Evolutionary conservation across 1,284 basidiomycete species (phyloP), one percentile per base, ranked within the genome.

Genomic region (Tausonia pullulans): DNA sequence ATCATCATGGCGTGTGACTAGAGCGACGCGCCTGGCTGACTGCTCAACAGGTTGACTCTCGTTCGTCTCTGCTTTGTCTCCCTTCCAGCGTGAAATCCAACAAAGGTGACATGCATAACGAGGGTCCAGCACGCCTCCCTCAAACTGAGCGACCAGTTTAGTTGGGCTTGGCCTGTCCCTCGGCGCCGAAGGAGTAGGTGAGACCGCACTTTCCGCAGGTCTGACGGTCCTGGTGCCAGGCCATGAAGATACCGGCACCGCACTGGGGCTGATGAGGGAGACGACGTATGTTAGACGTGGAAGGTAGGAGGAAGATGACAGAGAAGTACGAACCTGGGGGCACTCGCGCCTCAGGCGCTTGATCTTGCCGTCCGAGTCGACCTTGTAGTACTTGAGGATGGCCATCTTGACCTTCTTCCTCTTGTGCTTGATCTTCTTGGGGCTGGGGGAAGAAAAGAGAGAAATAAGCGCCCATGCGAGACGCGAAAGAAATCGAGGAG

Each of bases 361-460:
- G 83, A 98, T 94, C 83, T 96, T 96, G 78, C 95, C 96, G 75
- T 98, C 94, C 66, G 90, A 92, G 80, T 97, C 94, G 74, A 98
- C 94, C 78, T 78, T 76, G 77, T 78, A 78, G 77, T 77, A 78
- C 62, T 58, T 58, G 78, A 98, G 83, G 81, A 97, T 94, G 74
- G 92, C 82, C 94, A 83, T 82, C 96, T 95, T 98, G 83, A 97
- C 92, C 84, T 97, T 96, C 84, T 95, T 95, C 79, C 88, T 87
- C 87, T 98, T 97, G 84, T 98, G 94, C 87, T 98, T 98, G 84
- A 97, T 86, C 84, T 98, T 98, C 87, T 98, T 98, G 80, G 95
- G 95, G 77, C 81, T 83, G 71, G 69, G 69, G 67, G 64, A 46
- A 54, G 50, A 66, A n/a, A 14, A 49, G 5, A 62, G 58, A 14